phyloP scores from a whole-genome alignment of 768 basidiomycete genomes.

The Boletus pseudo-olivaceus region DNA sequence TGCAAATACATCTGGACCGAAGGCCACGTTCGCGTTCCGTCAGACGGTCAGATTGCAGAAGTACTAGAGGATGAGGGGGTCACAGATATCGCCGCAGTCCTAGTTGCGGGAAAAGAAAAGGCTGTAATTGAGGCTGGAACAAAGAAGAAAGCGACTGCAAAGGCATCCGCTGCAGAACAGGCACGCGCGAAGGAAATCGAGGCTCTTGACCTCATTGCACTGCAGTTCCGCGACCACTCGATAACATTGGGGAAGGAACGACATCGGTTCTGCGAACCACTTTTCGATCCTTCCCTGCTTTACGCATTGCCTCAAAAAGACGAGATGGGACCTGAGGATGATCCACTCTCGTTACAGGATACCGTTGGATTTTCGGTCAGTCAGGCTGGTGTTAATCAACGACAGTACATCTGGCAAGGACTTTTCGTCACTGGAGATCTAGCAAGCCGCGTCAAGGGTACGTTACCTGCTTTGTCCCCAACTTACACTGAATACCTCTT shows the following conservation, averaged over 20 bases:
- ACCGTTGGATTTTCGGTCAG: constrained; percentile 62
- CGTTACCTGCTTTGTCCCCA: constrained; percentile 3
- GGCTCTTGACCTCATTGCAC: constrained; percentile 75
- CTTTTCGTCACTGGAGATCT: constrained; percentile 80
- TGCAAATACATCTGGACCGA: constrained; percentile 60
- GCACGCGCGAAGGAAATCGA: constrained; percentile 80
- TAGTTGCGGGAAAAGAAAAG: constrained; percentile 88
- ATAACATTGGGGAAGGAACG: constrained; percentile 83
- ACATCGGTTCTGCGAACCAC: constrained; percentile 87
- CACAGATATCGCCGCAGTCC: constrained; percentile 85
- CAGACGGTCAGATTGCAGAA: constrained; percentile 65
- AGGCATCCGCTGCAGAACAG: constrained; percentile 73
- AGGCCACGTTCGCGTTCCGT: constrained; percentile 68
- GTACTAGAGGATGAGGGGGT: constrained; percentile 76
- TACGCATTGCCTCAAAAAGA: constrained; percentile 32
- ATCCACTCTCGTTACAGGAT: constrained; percentile 54
- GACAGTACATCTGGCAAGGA: constrained; percentile 74
- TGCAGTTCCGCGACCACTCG: constrained; percentile 67
- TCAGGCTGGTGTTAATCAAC: constrained; percentile 58
- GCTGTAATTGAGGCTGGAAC: constrained; percentile 83
- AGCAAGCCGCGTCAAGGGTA: constrained; percentile 69
- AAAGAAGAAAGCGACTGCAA: constrained; percentile 71
- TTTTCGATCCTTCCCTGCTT: constrained; percentile 72
- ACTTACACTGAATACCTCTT: not conserved
- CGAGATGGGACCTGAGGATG: constrained; percentile 19